phyloP scores from a whole-genome alignment of 352 stramenopile genomes.

The Paralagenidium karlingii region DNA sequence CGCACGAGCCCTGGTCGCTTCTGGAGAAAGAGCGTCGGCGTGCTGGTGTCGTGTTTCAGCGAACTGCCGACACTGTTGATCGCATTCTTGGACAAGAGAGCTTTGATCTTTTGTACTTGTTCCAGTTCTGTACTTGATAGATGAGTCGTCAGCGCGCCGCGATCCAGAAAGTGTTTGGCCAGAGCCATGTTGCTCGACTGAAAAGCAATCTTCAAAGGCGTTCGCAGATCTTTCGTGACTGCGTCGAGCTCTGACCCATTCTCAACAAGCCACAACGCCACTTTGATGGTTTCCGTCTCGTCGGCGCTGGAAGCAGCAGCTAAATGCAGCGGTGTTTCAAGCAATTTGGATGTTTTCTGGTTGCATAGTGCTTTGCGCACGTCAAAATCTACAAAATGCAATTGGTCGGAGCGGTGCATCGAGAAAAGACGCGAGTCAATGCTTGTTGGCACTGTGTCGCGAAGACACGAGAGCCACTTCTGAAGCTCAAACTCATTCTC shows the following conservation, averaged over 20 bases:
- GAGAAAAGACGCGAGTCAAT: conserved; percentile 68
- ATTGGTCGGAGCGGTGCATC: conserved; percentile 50
- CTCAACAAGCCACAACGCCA: conserved; percentile 61
- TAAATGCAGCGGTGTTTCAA: conserved; percentile 61
- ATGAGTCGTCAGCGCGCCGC: conserved; percentile 23
- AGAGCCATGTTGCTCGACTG: conserved; percentile 29
- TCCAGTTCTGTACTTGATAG: conserved; percentile 25
- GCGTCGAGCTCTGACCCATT: conserved; percentile 55
- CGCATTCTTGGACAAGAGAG: conserved; percentile 31
- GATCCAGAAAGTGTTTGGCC: conserved; percentile 41
- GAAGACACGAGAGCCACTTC: conserved; percentile 77
- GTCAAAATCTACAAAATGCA: conserved; percentile 55
- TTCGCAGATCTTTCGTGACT: conserved; percentile 26
- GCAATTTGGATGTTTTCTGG: conserved; percentile 6
- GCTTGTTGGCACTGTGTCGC: conserved; percentile 54
- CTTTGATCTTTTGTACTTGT: conserved; percentile 37
- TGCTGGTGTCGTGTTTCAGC: neutral
- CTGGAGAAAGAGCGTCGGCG: conserved; percentile 47
- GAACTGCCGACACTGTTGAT: conserved; percentile 46
- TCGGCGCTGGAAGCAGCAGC: conserved; percentile 12
- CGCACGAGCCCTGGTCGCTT: conserved; percentile 59
- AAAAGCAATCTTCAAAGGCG: conserved; percentile 41
- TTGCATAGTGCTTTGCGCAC: conserved; percentile 33
- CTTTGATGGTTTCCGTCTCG: conserved; percentile 43
- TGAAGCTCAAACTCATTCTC: conserved; percentile 81